A percentile compares a stretch with the other conserved stretches of the same genome.
Evolutionary conservation across 805 yeast species (phyloP).

Genomic region (Vanderwaltozyma yarrowii): DNA sequence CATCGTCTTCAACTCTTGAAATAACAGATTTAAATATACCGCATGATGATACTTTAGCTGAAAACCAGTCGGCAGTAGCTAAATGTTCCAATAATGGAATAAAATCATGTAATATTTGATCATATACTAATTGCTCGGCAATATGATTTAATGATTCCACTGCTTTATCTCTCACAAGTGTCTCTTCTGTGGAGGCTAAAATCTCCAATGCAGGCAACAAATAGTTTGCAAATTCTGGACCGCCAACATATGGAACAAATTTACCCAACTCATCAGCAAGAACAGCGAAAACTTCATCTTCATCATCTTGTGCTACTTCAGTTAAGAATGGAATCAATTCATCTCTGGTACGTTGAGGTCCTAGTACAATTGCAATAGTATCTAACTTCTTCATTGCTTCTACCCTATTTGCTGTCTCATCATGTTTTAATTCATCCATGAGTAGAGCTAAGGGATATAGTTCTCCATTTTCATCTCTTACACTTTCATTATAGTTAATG

Average conservation of each 20-base stretch:
- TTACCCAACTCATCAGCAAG: constrained; percentile 84
- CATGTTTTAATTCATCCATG: constrained; percentile 95
- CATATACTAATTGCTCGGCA: constrained; percentile 48
- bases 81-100: constrained; percentile 69
- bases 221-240: constrained; percentile 49
- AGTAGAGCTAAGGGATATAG: constrained; percentile 90
- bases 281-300: constrained; percentile 93
- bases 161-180: constrained; percentile 90
- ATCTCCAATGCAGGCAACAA: constrained; percentile 64
- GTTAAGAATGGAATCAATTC: constrained; percentile 87
- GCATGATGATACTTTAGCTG: constrained; percentile 81
- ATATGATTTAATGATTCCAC: constrained; percentile 72
- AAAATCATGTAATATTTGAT: constrained; percentile 56
- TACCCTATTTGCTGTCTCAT: constrained; percentile 86
- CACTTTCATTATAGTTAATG: not conserved
- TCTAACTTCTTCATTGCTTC: constrained; percentile 91
- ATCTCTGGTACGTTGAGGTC: constrained; percentile 82
- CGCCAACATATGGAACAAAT: constrained; percentile 86
- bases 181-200: constrained; percentile 89
- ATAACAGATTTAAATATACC: constrained; percentile 73
- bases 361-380: constrained; percentile 89
- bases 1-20: constrained; percentile 41
- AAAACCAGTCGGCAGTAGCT: constrained; percentile 89
- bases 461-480: constrained; percentile 26
- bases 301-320: constrained; percentile 86